phyloP scores from a whole-genome alignment of 306 rosid genomes.

The Castanea crenata region DNA sequence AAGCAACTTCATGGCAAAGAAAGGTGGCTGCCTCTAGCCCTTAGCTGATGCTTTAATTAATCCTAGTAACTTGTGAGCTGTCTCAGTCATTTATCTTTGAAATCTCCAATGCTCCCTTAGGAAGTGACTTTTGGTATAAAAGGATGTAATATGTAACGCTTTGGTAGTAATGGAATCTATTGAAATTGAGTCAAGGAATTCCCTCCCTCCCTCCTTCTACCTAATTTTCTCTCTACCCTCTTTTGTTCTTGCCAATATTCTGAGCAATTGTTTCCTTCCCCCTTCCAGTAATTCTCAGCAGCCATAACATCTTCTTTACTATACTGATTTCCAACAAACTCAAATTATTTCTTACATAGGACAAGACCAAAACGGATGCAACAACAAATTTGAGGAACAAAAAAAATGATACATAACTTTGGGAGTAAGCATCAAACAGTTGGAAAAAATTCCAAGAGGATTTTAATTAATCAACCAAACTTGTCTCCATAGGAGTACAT shows the following conservation, averaged over 20 bases:
- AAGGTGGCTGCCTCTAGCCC: too few relatives aligned
- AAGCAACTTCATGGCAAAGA: too few relatives aligned
- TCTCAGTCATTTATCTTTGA: too few relatives aligned
- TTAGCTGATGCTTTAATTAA: too few relatives aligned
- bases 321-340: not conserved
- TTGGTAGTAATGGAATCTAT: not conserved
- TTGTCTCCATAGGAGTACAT: too few relatives aligned
- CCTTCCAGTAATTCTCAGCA: not conserved
- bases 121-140: not conserved
- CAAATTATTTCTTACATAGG: not conserved
- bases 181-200: not conserved
- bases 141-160: not conserved
- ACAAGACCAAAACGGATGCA: too few relatives aligned
- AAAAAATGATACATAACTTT: too few relatives aligned
- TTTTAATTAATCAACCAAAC: too few relatives aligned
- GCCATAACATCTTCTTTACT: not conserved
- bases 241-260: not conserved
- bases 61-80: too few relatives aligned
- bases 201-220: not conserved
- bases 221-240: not conserved
- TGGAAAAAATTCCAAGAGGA: too few relatives aligned
- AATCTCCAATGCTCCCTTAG: not conserved
- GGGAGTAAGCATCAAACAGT: too few relatives aligned
- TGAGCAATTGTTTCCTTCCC: not conserved
- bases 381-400: too few relatives aligned